Evolutionary conservation across 2,329 filamentous ascomycete species (phyloP).

Genomic region (Ustulina deusta): DNA sequence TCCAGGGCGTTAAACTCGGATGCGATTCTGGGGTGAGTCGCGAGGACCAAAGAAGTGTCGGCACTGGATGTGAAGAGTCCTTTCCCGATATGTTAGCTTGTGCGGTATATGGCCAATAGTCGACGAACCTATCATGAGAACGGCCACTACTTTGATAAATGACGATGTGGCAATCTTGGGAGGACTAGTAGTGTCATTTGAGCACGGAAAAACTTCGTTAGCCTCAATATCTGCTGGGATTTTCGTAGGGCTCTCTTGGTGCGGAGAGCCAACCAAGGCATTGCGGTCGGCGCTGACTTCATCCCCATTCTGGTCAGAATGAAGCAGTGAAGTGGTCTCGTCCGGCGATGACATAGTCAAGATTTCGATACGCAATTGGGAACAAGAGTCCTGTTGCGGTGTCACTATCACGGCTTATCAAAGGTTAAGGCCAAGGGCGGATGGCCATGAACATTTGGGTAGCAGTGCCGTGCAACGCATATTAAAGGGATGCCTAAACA

Average conservation of each 20-base stretch:
- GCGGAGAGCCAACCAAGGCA: not conserved
- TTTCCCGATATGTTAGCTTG: conserved; percentile 30
- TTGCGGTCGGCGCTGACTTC: not conserved
- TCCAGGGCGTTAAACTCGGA: conserved; percentile 70
- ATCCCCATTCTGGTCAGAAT: conserved; percentile 12
- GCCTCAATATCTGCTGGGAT: conserved; percentile 28
- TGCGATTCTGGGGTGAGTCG: conserved; percentile 72
- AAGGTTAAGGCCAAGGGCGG: not conserved
- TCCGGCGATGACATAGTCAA: conserved; percentile 18
- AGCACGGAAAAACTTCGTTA: not conserved
- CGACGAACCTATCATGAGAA: conserved; percentile 36
- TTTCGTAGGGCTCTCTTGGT: not conserved
- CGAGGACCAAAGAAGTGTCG: conserved; percentile 73
- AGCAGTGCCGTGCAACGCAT: not conserved
- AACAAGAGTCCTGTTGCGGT: not conserved
- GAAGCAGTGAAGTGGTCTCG: conserved; percentile 33
- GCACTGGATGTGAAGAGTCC: conserved; percentile 73
- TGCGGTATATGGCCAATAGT: no score
- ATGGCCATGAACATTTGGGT: not conserved
- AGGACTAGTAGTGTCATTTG: not conserved
- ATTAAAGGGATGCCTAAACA: not conserved
- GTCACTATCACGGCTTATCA: not conserved
- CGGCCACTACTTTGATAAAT: conserved; percentile 32
- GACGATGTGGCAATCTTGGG: conserved; percentile 25
- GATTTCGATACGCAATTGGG: not conserved